Evolutionary conservation across 2,329 filamentous ascomycete species (phyloP).

Genomic region (Zymoseptoria pseudotritici): DNA sequence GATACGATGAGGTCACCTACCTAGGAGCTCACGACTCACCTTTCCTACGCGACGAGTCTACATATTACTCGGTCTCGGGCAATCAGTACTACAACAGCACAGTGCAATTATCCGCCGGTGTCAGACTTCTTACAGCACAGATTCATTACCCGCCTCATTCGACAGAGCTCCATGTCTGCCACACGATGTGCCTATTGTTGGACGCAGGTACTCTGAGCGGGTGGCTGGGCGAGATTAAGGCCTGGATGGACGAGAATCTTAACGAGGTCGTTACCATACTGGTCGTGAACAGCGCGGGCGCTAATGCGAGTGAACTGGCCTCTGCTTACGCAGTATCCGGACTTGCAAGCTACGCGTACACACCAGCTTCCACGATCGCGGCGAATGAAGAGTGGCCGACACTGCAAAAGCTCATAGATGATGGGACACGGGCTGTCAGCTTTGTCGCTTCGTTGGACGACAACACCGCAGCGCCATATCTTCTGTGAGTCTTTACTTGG

Average conservation of each 20-base stretch:
- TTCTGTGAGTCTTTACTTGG: slow-evolving; percentile 48
- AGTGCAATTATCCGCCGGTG: slow-evolving; percentile 52
- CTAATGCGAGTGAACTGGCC: slow-evolving; percentile 38
- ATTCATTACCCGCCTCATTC: slow-evolving; percentile 46
- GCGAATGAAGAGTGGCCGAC: slow-evolving; percentile 68
- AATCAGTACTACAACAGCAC: slow-evolving; percentile 52
- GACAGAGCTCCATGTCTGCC: slow-evolving; percentile 51
- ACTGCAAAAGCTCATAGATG: slow-evolving; percentile 65
- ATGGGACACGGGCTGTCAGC: slow-evolving; percentile 46
- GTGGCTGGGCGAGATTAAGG: slow-evolving; percentile 52
- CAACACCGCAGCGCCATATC: slow-evolving; percentile 68
- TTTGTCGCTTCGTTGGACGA: slow-evolving; percentile 76
- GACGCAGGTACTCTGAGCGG: slow-evolving; percentile 44
- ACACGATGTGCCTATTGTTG: slow-evolving; percentile 54
- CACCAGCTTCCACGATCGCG: slow-evolving; percentile 27
- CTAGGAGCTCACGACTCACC: slow-evolving; percentile 59
- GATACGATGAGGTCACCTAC: slow-evolving; percentile 54
- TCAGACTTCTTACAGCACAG: slow-evolving; percentile 59
- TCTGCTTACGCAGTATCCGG: slow-evolving; percentile 46
- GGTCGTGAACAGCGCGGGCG: slow-evolving; percentile 63
- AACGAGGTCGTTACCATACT: slow-evolving; percentile 84
- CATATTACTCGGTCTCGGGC: slow-evolving; percentile 38
- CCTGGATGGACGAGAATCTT: slow-evolving; percentile 57
- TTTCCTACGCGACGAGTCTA: slow-evolving; percentile 35
- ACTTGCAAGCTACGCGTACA: slow-evolving; percentile 38